Evolutionary conservation across 2,329 filamentous ascomycete genomes (phyloP).

Genomic region (Claviceps pazoutovae): DNA sequence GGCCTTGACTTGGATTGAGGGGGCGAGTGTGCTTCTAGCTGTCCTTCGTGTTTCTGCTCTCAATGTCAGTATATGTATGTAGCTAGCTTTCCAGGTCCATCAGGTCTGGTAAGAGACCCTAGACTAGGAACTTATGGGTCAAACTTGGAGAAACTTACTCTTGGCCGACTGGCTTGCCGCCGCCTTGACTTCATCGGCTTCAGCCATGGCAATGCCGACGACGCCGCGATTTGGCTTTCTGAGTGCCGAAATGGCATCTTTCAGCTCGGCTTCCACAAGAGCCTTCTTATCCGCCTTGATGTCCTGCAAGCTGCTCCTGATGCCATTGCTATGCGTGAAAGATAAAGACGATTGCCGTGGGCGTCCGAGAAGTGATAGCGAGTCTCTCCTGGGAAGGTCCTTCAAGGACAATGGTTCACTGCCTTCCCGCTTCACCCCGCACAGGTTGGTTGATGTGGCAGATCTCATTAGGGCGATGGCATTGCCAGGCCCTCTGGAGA

Average conservation of each 20-base stretch:
- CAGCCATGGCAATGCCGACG: constrained; percentile 51
- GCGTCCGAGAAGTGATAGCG: constrained; percentile 13
- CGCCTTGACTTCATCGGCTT: constrained; percentile 50
- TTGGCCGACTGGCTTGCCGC: constrained; percentile 28
- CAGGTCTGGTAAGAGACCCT: background rate
- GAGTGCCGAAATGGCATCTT: constrained; percentile 58
- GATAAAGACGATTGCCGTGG: constrained; percentile 26
- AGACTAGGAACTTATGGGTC: background rate
- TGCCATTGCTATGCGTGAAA: constrained; percentile 29
- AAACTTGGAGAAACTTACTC: constrained; percentile 28
- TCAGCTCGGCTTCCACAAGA: constrained; percentile 53
- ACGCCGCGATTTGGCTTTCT: constrained; percentile 63
- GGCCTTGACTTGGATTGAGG: constrained; percentile 38
- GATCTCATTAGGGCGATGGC: constrained; percentile 53
- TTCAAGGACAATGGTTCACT: constrained; percentile 44
- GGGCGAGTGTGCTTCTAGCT: constrained; percentile 21
- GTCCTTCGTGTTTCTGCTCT: constrained; percentile 38
- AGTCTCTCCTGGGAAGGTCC: constrained; percentile 31
- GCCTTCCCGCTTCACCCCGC: constrained; percentile 52
- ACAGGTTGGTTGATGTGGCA: constrained; percentile 46
- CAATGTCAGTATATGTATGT: constrained; percentile 15
- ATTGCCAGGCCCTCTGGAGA: constrained; percentile 41
- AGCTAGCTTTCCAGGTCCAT: no score
- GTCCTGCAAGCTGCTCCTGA: constrained; percentile 37
- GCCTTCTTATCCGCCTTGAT: constrained; percentile 51